Conservation (phyloP, 2,329 filamentous ascomycete species). For the Zymoseptoria tritici region DNA sequence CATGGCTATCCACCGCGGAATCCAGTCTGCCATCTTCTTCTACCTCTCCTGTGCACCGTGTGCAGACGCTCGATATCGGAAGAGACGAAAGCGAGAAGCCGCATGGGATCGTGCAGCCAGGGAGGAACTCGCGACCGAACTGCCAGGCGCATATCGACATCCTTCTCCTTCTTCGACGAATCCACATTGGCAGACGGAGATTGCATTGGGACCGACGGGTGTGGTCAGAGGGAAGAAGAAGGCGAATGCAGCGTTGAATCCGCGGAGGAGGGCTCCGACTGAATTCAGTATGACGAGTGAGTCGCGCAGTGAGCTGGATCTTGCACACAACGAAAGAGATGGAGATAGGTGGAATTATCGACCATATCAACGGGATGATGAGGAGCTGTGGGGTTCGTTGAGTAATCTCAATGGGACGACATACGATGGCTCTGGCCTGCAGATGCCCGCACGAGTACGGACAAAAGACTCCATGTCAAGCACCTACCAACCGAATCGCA, state of each 20-base stretch:
- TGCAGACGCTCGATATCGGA: slow-evolving; percentile 59
- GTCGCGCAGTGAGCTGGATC: slow-evolving; percentile 22
- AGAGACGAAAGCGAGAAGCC: slow-evolving; percentile 63
- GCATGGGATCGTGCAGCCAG: slow-evolving; percentile 61
- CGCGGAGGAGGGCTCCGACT: slow-evolving; percentile 2
- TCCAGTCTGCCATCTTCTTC: slow-evolving; percentile 74
- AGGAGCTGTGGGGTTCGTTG: slow-evolving; percentile 68
- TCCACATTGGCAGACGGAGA: slow-evolving; percentile 81
- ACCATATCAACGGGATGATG: slow-evolving; percentile 79
- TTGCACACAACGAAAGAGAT: slow-evolving; percentile 21
- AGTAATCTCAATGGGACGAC: slow-evolving; percentile 15
- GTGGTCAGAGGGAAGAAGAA: slow-evolving; percentile 38
- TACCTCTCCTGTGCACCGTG: slow-evolving; percentile 73
- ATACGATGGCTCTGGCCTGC: not conserved
- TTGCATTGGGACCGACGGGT: slow-evolving; percentile 63
- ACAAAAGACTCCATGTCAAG: slow-evolving; percentile 24
- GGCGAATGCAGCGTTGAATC: slow-evolving; percentile 29
- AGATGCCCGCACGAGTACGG: not conserved
- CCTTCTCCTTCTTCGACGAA: slow-evolving; percentile 81
- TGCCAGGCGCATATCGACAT: slow-evolving; percentile 66
- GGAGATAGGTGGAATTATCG: slow-evolving; percentile 63
- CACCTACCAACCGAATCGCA: slow-evolving; percentile 26
- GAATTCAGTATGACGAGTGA: slow-evolving; percentile 43
- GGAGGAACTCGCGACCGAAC: slow-evolving; percentile 56
- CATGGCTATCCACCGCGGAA: slow-evolving; percentile 37